Percentiles rank a stretch among this genome's conserved stretches.
These are phyloP conservation scores for Penicillium samsonianum DNA, from an alignment of 495 filamentous ascomycete genomes.

Conservation along the genomic window DNA sequence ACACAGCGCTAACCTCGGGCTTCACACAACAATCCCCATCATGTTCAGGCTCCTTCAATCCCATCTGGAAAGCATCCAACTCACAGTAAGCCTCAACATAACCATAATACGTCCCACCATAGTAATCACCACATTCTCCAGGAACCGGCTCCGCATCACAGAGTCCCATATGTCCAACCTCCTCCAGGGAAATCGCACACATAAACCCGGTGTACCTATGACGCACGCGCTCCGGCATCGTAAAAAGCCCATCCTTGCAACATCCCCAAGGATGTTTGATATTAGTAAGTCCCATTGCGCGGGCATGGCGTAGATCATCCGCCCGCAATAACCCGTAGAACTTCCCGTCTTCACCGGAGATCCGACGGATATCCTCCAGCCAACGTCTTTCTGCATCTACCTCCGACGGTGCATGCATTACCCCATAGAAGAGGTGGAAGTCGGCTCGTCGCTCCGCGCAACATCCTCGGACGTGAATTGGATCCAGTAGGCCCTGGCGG, in stretches of 20 bases:
- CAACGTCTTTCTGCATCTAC: neutral
- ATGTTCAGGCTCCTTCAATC: constrained; percentile 6
- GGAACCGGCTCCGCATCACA: neutral
- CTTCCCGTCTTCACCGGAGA: neutral
- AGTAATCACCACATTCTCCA: neutral
- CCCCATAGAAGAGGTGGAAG: constrained; percentile 3
- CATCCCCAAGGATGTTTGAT: constrained; percentile 6
- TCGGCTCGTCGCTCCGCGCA: neutral
- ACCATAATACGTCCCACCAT: neutral
- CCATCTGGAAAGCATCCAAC: constrained; percentile 3
- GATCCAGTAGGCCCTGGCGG: neutral
- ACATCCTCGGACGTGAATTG: constrained; percentile 2
- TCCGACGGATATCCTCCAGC: constrained; percentile 3
- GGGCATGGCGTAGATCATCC: neutral
- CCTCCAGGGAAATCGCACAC: neutral
- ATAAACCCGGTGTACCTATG: constrained; percentile 1
- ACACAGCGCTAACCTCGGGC: neutral
- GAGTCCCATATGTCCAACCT: neutral
- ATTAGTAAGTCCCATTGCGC: neutral
- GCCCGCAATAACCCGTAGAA: constrained; percentile 8
- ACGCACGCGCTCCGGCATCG: neutral
- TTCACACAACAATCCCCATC: neutral
- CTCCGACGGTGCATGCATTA: neutral
- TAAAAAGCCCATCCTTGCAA: neutral
- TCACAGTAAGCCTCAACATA: neutral